These are phyloP conservation scores for Eimeria sp. DNA, from an alignment of 169 alveolate species.

Conservation along the genomic window DNA sequence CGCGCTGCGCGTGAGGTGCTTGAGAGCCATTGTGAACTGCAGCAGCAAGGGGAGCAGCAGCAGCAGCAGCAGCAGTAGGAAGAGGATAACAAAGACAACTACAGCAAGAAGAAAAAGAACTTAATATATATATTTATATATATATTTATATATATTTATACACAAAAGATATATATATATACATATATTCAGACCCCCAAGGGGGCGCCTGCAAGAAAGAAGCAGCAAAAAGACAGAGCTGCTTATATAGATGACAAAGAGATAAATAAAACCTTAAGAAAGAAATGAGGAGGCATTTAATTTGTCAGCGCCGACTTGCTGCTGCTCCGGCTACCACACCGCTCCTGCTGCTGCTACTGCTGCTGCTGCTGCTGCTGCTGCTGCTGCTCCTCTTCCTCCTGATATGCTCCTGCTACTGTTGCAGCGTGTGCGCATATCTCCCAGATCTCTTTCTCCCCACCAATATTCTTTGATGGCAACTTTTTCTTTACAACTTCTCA, in stretches of 20 bases:
- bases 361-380: slow-evolving; percentile 13
- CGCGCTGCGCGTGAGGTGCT: slow-evolving; percentile 74
- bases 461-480: neutral
- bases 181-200: too few species aligned
- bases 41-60: neutral
- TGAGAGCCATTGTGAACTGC: slow-evolving; percentile 25
- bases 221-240: too few species aligned
- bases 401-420: too few species aligned
- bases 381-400: neutral
- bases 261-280: neutral
- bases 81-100: neutral
- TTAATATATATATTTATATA: neutral
- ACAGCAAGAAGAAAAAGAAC: neutral
- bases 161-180: too few species aligned
- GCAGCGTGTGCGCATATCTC: neutral
- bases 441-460: neutral
- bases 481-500: neutral
- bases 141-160: too few species aligned
- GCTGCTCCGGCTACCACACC: neutral
- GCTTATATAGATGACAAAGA: neutral
- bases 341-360: slow-evolving; percentile 16
- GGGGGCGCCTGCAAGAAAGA: too few species aligned
- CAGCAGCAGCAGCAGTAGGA: neutral
- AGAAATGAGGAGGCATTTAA: neutral
- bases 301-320: slow-evolving; percentile 21